Percentiles rank a stretch among this genome's conserved stretches.
phyloP scores from a whole-genome alignment of 2,329 filamentous ascomycete species.

The Pyrenochaeta sp. region DNA sequence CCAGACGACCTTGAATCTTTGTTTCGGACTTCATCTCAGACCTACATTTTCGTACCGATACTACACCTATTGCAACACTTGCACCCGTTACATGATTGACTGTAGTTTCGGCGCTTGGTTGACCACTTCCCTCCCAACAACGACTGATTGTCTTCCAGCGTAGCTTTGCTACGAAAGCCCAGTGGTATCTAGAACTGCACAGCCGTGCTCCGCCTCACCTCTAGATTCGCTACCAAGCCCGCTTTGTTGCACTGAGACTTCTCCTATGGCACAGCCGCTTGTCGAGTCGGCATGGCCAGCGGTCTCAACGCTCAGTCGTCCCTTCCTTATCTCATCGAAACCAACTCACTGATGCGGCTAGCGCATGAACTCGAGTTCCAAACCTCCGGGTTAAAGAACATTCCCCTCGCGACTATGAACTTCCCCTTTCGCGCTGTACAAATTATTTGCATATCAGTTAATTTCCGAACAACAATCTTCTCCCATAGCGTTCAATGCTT shows the following conservation, averaged over 20 bases:
- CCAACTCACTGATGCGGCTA: conserved; percentile 16
- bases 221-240: not conserved
- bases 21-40: not conserved
- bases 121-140: conserved; percentile 3
- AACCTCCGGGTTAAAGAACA: conserved; percentile 22
- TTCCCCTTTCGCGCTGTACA: conserved; percentile 17
- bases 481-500: conserved; percentile 7
- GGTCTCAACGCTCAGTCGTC: conserved; percentile 25
- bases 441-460: conserved; percentile 4
- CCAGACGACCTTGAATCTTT: not conserved
- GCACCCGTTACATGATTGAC: not conserved
- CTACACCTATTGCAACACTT: not conserved
- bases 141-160: not conserved
- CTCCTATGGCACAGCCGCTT: not conserved
- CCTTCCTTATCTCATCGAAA: conserved; percentile 21
- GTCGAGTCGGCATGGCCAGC: not conserved
- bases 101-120: conserved; percentile 20
- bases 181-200: not conserved
- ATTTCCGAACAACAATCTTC: conserved; percentile 1
- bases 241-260: not conserved
- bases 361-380: conserved; percentile 8
- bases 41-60: conserved; percentile 1
- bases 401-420: conserved; percentile 17
- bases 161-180: not conserved
- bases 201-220: not conserved